phyloP scores from a whole-genome alignment of 2,329 filamentous ascomycete genomes.

The Moelleriella libera region DNA sequence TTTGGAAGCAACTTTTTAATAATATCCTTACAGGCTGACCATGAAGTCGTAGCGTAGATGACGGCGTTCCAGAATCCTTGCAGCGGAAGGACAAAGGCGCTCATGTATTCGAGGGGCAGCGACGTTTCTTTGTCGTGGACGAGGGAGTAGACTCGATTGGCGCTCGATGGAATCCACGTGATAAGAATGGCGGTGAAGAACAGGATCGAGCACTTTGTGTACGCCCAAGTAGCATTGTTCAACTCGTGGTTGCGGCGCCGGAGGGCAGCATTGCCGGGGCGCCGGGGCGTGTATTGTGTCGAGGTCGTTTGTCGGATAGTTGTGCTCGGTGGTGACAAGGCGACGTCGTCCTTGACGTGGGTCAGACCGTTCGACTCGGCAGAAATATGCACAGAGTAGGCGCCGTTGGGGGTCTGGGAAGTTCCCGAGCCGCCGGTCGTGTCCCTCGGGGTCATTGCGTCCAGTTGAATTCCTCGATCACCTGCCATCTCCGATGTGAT shows the following conservation, averaged over 20 bases:
- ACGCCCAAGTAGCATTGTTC: slow-evolving; percentile 52
- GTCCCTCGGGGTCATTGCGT: slow-evolving; percentile 9
- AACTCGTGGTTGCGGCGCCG: slow-evolving; percentile 32
- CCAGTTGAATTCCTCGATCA: slow-evolving; percentile 10
- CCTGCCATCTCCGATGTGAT: slow-evolving; percentile 36
- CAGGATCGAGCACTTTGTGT: slow-evolving; percentile 55
- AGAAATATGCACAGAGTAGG: slow-evolving; percentile 38
- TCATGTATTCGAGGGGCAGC: slow-evolving; percentile 52
- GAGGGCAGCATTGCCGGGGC: slow-evolving; percentile 11
- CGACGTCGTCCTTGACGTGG: slow-evolving; percentile 9
- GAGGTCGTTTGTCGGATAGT: slow-evolving; percentile 6
- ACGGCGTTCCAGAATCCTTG: slow-evolving; percentile 78
- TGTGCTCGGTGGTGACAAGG: slow-evolving; percentile 14
- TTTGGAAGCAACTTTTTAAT: slow-evolving; percentile 19
- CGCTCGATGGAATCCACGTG: slow-evolving; percentile 64
- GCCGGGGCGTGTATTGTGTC: slow-evolving; percentile 7
- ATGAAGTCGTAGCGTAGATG: slow-evolving; percentile 61
- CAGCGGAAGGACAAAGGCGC: slow-evolving; percentile 61
- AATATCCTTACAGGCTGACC: slow-evolving; percentile 43
- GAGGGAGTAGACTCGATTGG: slow-evolving; percentile 63
- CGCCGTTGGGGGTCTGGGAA: slow-evolving; percentile 9
- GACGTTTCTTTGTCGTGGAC: slow-evolving; percentile 37
- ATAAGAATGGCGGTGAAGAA: slow-evolving; percentile 60
- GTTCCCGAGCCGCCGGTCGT: slow-evolving; percentile 4
- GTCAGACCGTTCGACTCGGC: slow-evolving; percentile 10